Evolutionary conservation across 768 basidiomycete genomes (phyloP), one percentile per base, ranked within the genome.

Genomic region (Neoboletus magnificus): DNA sequence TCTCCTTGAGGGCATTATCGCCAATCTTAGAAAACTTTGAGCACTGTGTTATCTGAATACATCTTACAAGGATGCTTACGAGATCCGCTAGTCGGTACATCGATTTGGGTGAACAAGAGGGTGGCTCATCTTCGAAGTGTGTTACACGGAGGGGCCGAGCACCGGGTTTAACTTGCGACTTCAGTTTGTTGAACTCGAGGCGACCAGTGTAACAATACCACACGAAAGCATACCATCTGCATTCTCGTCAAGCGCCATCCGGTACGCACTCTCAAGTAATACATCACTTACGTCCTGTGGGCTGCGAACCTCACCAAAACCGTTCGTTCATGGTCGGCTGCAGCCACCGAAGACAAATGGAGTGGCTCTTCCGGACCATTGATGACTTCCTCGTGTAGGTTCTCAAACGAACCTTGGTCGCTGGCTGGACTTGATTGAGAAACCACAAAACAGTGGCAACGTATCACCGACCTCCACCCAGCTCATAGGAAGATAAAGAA

Each of bases 61-160:
- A 27, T 36, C 8, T 27, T 9, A 22, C 25, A 29, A 29, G 10
- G 8, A 51, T n/a, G 2, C 59, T 55, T 23, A 71, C 73, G n/a
- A 72, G 69, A 23, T 62, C 47, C 6, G 73, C 72, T 0, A 73
- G 55, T 49, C 69, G 69, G 32, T 73, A 74, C 71, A 74, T 73
- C 0, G 73, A 74, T 61, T 73, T 73, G 9, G 73, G 72, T 16
- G 72, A 73, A 50, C 72, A 73, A 9, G 48, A 29, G 4, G 61
- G 61, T 36, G 53, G 50, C 4, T 37, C 44, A 13, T 52, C 54
- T 44, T 49, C 29, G 41, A 39, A 2, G 15, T 37, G 22, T n/a
- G 40, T 22, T 30, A 25, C 30, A 4, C 40, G 48, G 18, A 43
- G 16, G 23, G 12, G 39, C 2, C 16, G 45, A 42, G 20, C 3